Base-by-base conservation (phyloP, 2,329 filamentous ascomycete genomes). In the Xylogone sp. region DNA sequence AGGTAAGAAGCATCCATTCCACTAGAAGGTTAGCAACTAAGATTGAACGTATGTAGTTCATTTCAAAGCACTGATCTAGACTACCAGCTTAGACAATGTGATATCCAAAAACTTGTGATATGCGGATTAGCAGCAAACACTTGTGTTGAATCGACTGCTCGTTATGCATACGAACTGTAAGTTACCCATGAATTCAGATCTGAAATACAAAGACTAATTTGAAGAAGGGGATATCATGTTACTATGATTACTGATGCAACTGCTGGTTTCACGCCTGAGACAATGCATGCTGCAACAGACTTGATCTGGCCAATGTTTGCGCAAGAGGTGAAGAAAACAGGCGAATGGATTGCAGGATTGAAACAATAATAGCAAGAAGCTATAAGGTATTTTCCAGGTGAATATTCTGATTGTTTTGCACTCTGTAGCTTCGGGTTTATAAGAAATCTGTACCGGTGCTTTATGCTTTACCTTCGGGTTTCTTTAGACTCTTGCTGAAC, bases 21-120 rank as follows among this genome's bases (percentile, higher is more conserved):
- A 13, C 16, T 34, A 27, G 18, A 21, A 20, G 12, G 24, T 10
- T 7, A 21, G 16, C 9, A 13, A 16, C 4, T 20, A 8, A 31
- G 47, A 42, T 20, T 45, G 16, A 42, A 48, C 31, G 9, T 6
- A 24, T 19, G 27, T 21, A 63, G 59, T 44, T 67, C 64, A 0
- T 69, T 69, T 47, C 45, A 57, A n/a, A 68, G 67, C 42, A 69
- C 67, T 1, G 67, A 70, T 57, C 49, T 70, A 19, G 63, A 69
- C 29, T 69, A 62, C 48, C 65, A 68, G 52, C 56, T 70, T 19
- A 57, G 57, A 2, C 66, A 69, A 51, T 54, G 63, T 19, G 65
- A 66, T 19, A 63, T 69, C 12, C 64, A 58, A 2, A 54, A 68
- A 31, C 19, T 70, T 7, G 55, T 69, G 9, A 53, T 68, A 29